Conservation (phyloP, 768 basidiomycete genomes). For the Stropharia rugosoannulata region DNA sequence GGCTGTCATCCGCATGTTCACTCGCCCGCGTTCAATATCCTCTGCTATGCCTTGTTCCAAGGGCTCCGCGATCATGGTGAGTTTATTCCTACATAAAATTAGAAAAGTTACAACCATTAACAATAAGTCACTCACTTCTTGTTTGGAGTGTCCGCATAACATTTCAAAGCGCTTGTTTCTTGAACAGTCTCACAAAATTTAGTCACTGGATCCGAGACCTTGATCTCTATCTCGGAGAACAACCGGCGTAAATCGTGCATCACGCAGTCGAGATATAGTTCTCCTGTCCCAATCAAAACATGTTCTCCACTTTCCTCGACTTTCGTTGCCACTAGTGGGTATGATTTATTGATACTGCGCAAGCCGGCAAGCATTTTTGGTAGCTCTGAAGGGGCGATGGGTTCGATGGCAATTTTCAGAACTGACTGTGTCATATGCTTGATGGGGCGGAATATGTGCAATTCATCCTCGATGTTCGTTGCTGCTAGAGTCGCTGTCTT, state of each 20-base stretch:
- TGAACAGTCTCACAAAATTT: conserved; percentile 98
- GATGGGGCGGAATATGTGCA: conserved; percentile 94
- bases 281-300: conserved; percentile 94
- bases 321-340: conserved; percentile 91
- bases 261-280: conserved; percentile 94
- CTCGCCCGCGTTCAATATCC: conserved; percentile 91
- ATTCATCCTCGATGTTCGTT: conserved; percentile 74
- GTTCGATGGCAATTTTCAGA: conserved; percentile 97
- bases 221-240: conserved; percentile 99
- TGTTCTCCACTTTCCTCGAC: conserved; percentile 99
- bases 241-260: conserved; percentile 92
- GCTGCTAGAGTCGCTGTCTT: conserved; percentile 91
- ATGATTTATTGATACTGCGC: conserved; percentile 96
- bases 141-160: conserved; percentile 99
- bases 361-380: conserved; percentile 98
- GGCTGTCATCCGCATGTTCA: conserved; percentile 92
- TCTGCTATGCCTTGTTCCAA: conserved; percentile 94
- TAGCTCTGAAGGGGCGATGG: conserved; percentile 94
- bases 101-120: conserved; percentile 4
- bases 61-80: conserved; percentile 99
- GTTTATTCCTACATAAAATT: conserved; percentile 71
- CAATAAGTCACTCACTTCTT: conserved; percentile 72
- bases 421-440: conserved; percentile 97
- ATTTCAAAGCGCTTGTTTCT: conserved; percentile 96
- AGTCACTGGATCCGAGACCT: conserved; percentile 98